These are phyloP conservation scores for Perilla frutescens DNA, from an alignment of 257 asterid species.

Conservation along the genomic window DNA sequence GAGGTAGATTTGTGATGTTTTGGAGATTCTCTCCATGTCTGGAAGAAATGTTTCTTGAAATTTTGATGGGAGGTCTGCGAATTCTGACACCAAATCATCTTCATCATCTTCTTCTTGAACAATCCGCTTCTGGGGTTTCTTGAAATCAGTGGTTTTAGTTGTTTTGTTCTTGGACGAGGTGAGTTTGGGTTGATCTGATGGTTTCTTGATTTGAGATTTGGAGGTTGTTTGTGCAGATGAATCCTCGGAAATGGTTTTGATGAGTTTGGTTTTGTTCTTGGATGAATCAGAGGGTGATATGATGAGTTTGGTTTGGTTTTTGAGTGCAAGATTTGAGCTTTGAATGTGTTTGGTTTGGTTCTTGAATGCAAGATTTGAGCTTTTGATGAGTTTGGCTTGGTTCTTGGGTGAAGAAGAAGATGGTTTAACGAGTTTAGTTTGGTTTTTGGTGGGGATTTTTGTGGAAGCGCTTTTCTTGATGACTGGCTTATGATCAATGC, in stretches of 20 bases:
- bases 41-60: constrained; percentile 80
- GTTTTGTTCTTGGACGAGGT: constrained; percentile 55
- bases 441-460: constrained; percentile 44
- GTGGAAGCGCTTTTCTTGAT: constrained; percentile 46
- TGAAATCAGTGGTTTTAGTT: constrained; percentile 40
- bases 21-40: constrained; percentile 71
- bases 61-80: constrained; percentile 69
- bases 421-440: constrained; percentile 35
- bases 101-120: constrained; percentile 51
- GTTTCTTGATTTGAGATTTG: constrained; percentile 64
- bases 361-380: constrained; percentile 24
- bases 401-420: constrained; percentile 39
- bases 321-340: constrained; percentile 24
- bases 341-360: constrained; percentile 42
- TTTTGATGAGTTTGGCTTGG: constrained; percentile 38
- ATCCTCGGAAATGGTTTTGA: constrained; percentile 21
- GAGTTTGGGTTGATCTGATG: constrained; percentile 56
- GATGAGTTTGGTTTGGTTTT: constrained; percentile 44
- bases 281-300: constrained; percentile 31
- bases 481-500: constrained; percentile 42
- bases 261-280: constrained; percentile 52
- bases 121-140: constrained; percentile 45
- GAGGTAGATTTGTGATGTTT: constrained; percentile 64
- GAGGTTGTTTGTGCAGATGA: constrained; percentile 25
- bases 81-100: constrained; percentile 60